Evolutionary conservation across 352 stramenopile genomes (phyloP), one percentile per base, ranked within the genome.

Genomic region (Pseudoperonospora humuli): DNA sequence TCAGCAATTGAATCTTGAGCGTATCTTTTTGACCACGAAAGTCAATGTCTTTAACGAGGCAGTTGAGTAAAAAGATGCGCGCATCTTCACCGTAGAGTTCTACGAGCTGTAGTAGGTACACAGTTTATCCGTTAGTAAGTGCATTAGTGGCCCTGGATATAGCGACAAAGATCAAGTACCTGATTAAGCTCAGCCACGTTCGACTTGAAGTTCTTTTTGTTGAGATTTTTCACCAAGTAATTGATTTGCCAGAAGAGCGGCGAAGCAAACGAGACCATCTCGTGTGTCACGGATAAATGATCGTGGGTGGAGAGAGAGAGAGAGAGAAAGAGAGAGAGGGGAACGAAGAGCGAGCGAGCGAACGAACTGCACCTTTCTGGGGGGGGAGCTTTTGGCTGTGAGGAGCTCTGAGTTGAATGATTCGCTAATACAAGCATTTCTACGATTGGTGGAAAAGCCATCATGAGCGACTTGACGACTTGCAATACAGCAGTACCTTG

Each of bases 171-270:
- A 56, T 54, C 20, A 9, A 52, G n/a, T 24, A 93, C 77, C 84
- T 96, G 86, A 52, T 95, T 95, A 38, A 96, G 73, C 67, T 96
- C 86, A 9, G 85, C 82, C 41, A 96, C 84, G 41, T 88, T 95
- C 33, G 80, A 86, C 69, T 95, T 95, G 65, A 95, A 94, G 64
- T 95, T 95, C 48, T 95, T 95, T 74, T 96, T 96, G 68, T 64
- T 95, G 39, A 96, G 75, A 64, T 93, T 96, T 23, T 78, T 93
- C 24, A 96, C 84, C 43, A 96, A 67, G 59, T 94, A 95, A 52
- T 93, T 87, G 53, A 96, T 96, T 68, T 96, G 86, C 85, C 83
- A 96, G 64, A 96, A 96, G 26, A 96, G 65, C 50, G 86, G 86
- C 61, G 85, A 95, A 54, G 84, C 84, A 60, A 96, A 95, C 57